Base-by-base conservation (phyloP, 2,329 filamentous ascomycete species). In the Monosporascus ibericus region DNA sequence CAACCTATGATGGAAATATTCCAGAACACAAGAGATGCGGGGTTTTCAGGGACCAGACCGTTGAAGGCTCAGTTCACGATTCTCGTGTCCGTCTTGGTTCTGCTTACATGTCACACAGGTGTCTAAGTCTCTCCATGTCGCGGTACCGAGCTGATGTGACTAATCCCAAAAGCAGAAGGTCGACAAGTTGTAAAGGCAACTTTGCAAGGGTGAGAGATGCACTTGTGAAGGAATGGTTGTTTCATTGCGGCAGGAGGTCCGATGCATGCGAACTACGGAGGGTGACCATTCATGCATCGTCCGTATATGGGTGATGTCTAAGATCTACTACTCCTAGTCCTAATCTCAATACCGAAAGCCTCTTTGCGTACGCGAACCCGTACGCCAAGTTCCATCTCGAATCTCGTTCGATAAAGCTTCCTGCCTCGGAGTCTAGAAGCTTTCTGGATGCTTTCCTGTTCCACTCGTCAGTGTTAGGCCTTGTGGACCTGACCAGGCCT, bases 391-490 rank as follows among this genome's bases (percentile, higher is more conserved):
- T 34, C 11, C 11, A 5, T 34, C 30, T 6, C 4, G 11, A 34
- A 14, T 34, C 30, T 34, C 30, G 30, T 34, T 34, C 30, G 30
- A 34, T 14, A 34, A 14, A 34, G 11, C 30, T 34, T 34, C 30
- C 30, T 34, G 47, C 48, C 27, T 49, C 48, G 48, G 48, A 55
- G 58, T 63, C 55, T 60, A 58, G 56, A 59, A 58, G 53, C 39
- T 56, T 58, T 57, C 58, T 57, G 49, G 47, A 56, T 59, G 50
- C 49, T 44, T 27, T 44, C 46, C 39, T n/a, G 30, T 42, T 44
- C 37, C 34, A 47, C 5, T 3, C 3, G 40, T 22, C 40, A 20
- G 40, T 44, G 6, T 24, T 20, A 40, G 38, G 38, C 38, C 17
- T 40, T 40, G 38, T 40, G 38, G 17, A 18, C 42, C 42, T 22